Base-by-base conservation (phyloP, 2,329 filamentous ascomycete genomes). In the Sporothrix luriei region DNA sequence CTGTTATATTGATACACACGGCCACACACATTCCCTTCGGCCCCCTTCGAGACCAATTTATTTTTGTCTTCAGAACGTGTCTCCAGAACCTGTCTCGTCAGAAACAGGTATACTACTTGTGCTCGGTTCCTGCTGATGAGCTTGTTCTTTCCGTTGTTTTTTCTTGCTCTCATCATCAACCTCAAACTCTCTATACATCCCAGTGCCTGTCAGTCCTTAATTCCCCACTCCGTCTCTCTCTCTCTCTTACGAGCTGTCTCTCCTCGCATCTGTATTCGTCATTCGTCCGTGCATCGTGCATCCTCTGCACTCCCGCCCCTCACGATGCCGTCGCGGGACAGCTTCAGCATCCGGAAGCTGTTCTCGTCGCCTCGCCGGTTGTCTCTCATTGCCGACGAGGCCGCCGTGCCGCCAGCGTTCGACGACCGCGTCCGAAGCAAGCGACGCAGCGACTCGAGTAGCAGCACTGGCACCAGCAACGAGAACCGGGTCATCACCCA, bases 291-390 rank as follows among this genome's bases (percentile, higher is more conserved):
- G 11, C 40, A 43, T 43, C 4, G 40, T 43, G 40, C 9, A 43
- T 43, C 14, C 40, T 43, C 13, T 43, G 1, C 14, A 13, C 9
- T 43, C 11, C 14, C 14, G 2, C 19, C 48, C 38, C 66, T 72
- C 76, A 80, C 69, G 70, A 83, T 82, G 76, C 75, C 79, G 77
- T 81, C 81, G 69, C 79, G 78, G 72, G 77, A 80, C 61, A 76
- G 76, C 72, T 80, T 82, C 75, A 82, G 76, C 74, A 82, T 84
- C 73, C 80, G 82, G 71, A 79, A 78, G 75, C 76, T 83, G 38
- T 79, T 83, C 71, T 77, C 78, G 46, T 77, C 79, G 66, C 73
- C 73, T 54, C 76, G 75, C 57, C 73, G 71, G 9, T 52, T 52
- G 14, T 71, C 70, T 19, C 24, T 64, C n/a, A 24, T 46, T 52